These are phyloP conservation scores for Geranium rotundifolium DNA, from an alignment of 345 rosid genomes.

Conservation along the genomic window DNA sequence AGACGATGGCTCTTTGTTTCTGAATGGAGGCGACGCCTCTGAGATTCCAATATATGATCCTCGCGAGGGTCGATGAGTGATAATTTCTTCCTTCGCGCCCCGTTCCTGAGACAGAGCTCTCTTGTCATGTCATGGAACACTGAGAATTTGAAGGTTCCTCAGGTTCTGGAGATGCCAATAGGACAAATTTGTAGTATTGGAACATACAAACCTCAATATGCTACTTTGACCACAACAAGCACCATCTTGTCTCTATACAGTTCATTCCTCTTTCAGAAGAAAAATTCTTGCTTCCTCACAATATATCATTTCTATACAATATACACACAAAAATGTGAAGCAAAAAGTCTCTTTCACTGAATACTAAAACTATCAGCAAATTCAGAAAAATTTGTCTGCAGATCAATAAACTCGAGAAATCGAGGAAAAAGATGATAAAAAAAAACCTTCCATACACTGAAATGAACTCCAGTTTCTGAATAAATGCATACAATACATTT, in stretches of 20 bases:
- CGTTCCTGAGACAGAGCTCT: too few relatives aligned
- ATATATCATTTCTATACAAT: not conserved
- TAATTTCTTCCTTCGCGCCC: too few relatives aligned
- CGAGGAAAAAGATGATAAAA: not conserved
- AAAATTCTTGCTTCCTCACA: not conserved
- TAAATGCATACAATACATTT: not conserved
- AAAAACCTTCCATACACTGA: not conserved
- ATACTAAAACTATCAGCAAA: not conserved
- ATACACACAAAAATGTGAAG: not conserved
- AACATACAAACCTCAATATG: too few relatives aligned
- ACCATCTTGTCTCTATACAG: not conserved
- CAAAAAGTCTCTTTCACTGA: not conserved
- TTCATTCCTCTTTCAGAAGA: not conserved
- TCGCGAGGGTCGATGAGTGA: too few relatives aligned
- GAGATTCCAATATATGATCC: too few relatives aligned
- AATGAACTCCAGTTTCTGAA: not conserved
- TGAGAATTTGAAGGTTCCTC: too few relatives aligned
- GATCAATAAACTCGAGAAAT: not conserved
- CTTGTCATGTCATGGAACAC: too few relatives aligned
- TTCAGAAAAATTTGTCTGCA: not conserved
- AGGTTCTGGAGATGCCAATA: too few relatives aligned
- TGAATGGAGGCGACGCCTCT: too few relatives aligned
- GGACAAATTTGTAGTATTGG: too few relatives aligned
- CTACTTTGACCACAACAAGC: not conserved
- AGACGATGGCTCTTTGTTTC: too few relatives aligned